Conservation (phyloP, 306 rosid species). For the Begonia loranthoides region DNA sequence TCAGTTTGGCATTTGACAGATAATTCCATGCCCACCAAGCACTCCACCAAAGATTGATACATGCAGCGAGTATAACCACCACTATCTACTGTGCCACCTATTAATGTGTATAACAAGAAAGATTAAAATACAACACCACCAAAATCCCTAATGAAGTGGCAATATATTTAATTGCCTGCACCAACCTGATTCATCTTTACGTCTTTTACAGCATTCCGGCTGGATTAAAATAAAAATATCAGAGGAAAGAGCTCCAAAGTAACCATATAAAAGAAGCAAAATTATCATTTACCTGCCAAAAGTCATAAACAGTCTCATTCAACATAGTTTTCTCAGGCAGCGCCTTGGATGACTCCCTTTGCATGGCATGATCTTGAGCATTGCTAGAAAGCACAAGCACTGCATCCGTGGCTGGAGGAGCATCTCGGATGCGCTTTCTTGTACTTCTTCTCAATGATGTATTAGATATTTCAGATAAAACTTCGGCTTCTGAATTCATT, state of each 20-base stretch:
- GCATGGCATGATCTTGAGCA: constrained; percentile 20
- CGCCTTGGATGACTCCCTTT: constrained; percentile 19
- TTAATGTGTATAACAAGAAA: constrained; percentile 10
- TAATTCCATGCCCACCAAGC: constrained; percentile 65
- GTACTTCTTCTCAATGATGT: background rate
- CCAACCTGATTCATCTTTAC: constrained; percentile 48
- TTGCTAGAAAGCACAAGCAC: constrained; percentile 19
- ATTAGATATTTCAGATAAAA: constrained; percentile 3
- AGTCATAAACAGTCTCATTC: constrained; percentile 11
- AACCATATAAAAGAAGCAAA: constrained; percentile 6
- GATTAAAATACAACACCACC: constrained; percentile 10
- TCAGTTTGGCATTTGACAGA: constrained; percentile 37
- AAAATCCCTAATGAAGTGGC: constrained; percentile 9
- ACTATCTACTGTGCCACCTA: constrained; percentile 31
- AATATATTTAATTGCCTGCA: constrained; percentile 12
- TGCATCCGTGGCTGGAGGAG: constrained; percentile 13
- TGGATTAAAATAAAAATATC: constrained; percentile 20
- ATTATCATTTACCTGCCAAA: constrained; percentile 17
- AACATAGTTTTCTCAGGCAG: constrained; percentile 21
- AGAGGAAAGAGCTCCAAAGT: constrained; percentile 11
- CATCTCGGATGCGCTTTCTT: background rate
- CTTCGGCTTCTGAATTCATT: constrained; percentile 13
- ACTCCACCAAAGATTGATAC: constrained; percentile 56
- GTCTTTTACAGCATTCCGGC: constrained; percentile 29
- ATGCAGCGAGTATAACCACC: constrained; percentile 23